A percentile compares a stretch with the other conserved stretches of the same genome.
Conservation (phyloP, 768 basidiomycete genomes). For the Pleurotus platypus region DNA sequence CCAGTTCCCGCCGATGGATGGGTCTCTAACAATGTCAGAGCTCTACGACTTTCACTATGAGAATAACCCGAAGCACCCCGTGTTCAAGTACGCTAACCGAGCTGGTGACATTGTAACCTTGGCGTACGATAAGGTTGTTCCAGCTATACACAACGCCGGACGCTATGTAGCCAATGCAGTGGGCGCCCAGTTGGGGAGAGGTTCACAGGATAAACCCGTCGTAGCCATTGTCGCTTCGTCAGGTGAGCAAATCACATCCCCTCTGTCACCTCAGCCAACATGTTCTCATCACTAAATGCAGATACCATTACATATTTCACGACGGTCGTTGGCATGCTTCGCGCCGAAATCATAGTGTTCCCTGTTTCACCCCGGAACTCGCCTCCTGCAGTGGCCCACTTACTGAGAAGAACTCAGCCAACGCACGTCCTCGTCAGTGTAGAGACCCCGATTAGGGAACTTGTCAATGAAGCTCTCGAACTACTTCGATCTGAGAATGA, state of each 20-base stretch:
- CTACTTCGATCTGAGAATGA: background rate
- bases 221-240: conserved; percentile 22
- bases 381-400: conserved; percentile 26
- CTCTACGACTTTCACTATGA: conserved; percentile 27
- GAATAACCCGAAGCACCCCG: conserved; percentile 22
- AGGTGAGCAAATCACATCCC: conserved; percentile 14
- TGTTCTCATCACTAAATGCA: conserved; percentile 3
- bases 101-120: conserved; percentile 14
- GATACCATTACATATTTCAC: conserved; percentile 29
- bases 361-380: conserved; percentile 22
- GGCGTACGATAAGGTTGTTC: conserved; percentile 20
- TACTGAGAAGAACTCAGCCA: conserved; percentile 20
- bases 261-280: background rate
- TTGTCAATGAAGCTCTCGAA: conserved; percentile 10
- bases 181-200: background rate
- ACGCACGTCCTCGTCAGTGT: conserved; percentile 20
- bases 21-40: conserved; percentile 25
- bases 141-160: conserved; percentile 22
- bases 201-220: conserved; percentile 11
- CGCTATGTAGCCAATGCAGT: conserved; percentile 11
- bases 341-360: conserved; percentile 18
- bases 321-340: conserved; percentile 18
- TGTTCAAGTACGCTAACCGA: conserved; percentile 22
- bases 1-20: conserved; percentile 27
- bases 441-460: conserved; percentile 15